Base-by-base conservation (phyloP, 75 land plant species). In the Adiantum capillusveneris region DNA sequence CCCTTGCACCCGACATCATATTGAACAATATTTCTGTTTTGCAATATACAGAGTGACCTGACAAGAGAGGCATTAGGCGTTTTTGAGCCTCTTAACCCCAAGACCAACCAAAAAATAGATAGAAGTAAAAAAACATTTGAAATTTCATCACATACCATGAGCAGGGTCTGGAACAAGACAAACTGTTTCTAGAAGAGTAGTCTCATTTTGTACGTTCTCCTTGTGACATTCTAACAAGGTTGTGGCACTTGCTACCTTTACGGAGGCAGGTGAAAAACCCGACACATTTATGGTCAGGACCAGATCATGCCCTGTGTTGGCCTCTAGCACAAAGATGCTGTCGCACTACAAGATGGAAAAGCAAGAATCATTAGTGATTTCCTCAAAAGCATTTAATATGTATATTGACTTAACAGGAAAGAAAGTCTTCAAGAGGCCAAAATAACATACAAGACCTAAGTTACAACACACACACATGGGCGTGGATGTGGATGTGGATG, bases 251-350 rank as follows among this genome's bases (percentile, higher is more conserved):
- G 81, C 72, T 56, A 86, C 84, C 42, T 73, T 77, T 51, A 76
- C 20, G 22, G 13, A 20, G 17, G 73, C 55, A 45, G 82, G 68
- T 31, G 26, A 57, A 31, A 68, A 90, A 16, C 81, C 84, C 24
- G 68, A 29, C 46, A 87, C 60, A 49, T 52, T 54, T 24, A 84
- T 50, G 2, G 63, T 60, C 44, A 95, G 16, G 20, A 44, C 73
- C 58, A 95, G 66, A 60, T 90, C 96, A 77, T 90, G 84, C 13
- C 78, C 68, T 36, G 83, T 78, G 65, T 95, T 97, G 44, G 90
- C 63, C 63, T 80, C 80, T 64, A 75, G 85, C 9, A 87, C 56
- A 26, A 78, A 84, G 29, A 76, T 65, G 60, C 77, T 29, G 31
- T 56, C 72, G 12, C 72, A 75, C 88, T 84, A 76, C 54, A 73